Percentiles rank a stretch among this genome's conserved stretches.
These are phyloP conservation scores for Fusarium musae DNA, from an alignment of 2,329 filamentous ascomycete genomes.

Conservation along the genomic window DNA sequence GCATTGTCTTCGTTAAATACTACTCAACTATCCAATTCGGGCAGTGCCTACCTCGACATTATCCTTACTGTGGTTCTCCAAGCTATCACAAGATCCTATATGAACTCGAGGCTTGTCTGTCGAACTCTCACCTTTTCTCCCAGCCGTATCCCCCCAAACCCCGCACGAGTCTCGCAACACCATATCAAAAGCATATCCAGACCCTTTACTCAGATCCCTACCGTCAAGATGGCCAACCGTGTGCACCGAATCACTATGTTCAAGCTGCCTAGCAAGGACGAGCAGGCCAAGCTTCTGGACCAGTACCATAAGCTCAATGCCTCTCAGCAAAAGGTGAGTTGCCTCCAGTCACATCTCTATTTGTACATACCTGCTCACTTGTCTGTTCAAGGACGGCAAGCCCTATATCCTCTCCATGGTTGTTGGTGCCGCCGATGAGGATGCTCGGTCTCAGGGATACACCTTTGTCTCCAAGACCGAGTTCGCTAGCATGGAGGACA, in stretches of 20 bases:
- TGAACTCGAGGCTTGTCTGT: constrained; percentile 23
- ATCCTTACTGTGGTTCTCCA: not conserved
- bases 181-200: not conserved
- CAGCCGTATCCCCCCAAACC: not conserved
- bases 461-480: constrained; percentile 71
- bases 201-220: constrained; percentile 7
- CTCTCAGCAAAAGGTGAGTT: constrained; percentile 55
- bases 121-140: constrained; percentile 1
- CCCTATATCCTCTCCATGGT: constrained; percentile 72
- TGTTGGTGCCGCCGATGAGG: constrained; percentile 65
- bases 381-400: constrained; percentile 69
- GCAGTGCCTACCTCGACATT: not conserved
- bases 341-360: not conserved
- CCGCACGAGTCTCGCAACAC: not conserved
- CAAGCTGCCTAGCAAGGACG: constrained; percentile 59
- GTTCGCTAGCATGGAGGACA: constrained; percentile 73
- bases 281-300: constrained; percentile 57
- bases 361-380: not conserved
- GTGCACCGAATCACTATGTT: constrained; percentile 65
- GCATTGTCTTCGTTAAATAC: constrained; percentile 11
- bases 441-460: constrained; percentile 72
- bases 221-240: constrained; percentile 53
- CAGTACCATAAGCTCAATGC: constrained; percentile 56
- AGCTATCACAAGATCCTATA: constrained; percentile 20
- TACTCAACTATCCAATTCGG: not conserved